Conservation (phyloP, 192 early-diverging fungal species). For the Linnemannia exigua region DNA sequence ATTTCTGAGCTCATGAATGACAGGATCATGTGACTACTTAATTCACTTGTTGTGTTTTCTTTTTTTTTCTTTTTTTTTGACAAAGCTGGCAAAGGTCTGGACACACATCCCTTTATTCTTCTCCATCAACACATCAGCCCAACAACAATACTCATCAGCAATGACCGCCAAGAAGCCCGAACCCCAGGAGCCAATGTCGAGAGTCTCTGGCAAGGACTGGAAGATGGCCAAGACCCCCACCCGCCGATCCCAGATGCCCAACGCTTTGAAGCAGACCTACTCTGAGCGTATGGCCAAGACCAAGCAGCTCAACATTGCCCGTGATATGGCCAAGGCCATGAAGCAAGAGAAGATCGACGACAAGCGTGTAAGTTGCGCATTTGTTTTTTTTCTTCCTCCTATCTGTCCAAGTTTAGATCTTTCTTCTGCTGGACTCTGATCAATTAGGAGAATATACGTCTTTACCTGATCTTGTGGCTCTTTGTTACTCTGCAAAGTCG, state of each 20-base stretch:
- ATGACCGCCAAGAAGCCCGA: slow-evolving; percentile 52
- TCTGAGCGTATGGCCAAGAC: slow-evolving; percentile 50
- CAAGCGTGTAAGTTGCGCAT: slow-evolving; percentile 43
- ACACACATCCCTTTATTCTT: background rate
- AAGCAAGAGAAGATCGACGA: slow-evolving; percentile 58
- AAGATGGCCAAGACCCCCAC: slow-evolving; percentile 58
- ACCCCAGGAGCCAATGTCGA: slow-evolving; percentile 75
- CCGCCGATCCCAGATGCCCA: slow-evolving; percentile 56
- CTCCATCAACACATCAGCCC: background rate
- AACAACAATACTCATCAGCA: background rate
- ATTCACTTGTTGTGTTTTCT: background rate
- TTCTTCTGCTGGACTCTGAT: too few species aligned
- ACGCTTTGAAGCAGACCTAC: slow-evolving; percentile 51
- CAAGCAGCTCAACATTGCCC: slow-evolving; percentile 51
- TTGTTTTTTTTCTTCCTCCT: background rate
- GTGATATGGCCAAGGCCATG: slow-evolving; percentile 45
- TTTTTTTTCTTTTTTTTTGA: background rate
- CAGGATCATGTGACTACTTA: too few species aligned
- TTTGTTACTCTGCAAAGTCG: background rate
- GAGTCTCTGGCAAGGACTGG: slow-evolving; percentile 77
- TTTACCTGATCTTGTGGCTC: too few species aligned
- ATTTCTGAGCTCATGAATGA: too few species aligned
- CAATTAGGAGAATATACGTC: too few species aligned
- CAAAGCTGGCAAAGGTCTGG: background rate
- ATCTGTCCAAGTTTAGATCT: too few species aligned